Conservation (phyloP, 495 filamentous ascomycete species). For the Penicillium canescens region DNA sequence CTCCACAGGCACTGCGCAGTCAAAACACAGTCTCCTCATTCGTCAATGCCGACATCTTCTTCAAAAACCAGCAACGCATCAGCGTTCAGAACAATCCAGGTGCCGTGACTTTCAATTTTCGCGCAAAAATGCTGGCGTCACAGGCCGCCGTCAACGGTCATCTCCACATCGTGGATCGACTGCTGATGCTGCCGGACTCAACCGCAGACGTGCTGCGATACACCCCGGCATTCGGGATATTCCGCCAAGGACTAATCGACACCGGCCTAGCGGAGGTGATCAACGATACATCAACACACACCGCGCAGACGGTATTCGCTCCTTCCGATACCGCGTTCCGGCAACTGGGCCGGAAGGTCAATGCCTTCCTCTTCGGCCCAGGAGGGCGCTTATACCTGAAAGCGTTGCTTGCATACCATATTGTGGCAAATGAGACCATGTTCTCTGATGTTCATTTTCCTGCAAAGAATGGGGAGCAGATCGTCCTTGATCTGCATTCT, state of each 20-base stretch:
- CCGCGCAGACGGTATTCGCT: conserved; percentile 9
- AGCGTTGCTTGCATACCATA: conserved; percentile 5
- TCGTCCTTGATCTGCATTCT: neutral
- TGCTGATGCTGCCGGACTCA: neutral
- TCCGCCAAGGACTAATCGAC: neutral
- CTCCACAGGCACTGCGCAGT: neutral
- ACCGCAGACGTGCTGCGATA: neutral
- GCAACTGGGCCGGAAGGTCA: neutral
- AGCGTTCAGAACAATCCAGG: neutral
- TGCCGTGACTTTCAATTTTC: neutral
- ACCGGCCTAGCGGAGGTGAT: neutral
- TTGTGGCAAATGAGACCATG: conserved; percentile 5
- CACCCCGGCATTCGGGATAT: neutral
- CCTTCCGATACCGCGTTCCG: neutral
- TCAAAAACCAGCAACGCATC: conserved; percentile 1
- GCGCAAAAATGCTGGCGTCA: neutral
- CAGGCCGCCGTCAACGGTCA: neutral
- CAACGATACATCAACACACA: neutral
- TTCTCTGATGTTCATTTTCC: conserved; percentile 2
- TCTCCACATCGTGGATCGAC: neutral
- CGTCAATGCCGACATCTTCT: neutral
- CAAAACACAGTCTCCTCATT: conserved; percentile 1
- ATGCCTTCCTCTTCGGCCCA: conserved; percentile 1
- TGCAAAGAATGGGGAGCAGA: neutral
- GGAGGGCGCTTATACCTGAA: neutral